Evolutionary conservation across 2,329 filamentous ascomycete genomes (phyloP).

Genomic region (Lecanicillium sp.): DNA sequence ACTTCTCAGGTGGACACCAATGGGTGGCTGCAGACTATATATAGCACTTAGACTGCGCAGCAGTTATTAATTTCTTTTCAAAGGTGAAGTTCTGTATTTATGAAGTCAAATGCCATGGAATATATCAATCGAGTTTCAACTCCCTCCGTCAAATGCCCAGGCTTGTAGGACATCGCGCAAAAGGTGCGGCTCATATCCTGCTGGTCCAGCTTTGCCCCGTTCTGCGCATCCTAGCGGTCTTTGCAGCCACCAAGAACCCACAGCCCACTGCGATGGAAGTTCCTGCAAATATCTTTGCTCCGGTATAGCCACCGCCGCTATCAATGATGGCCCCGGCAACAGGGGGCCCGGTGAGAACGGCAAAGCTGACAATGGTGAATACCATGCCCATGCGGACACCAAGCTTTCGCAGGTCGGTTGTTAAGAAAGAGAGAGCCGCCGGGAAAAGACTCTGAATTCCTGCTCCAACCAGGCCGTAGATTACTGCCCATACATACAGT

Average conservation of each 20-base stretch:
- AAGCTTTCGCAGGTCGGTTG: conserved; percentile 40
- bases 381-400: conserved; percentile 52
- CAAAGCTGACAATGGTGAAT: conserved; percentile 47
- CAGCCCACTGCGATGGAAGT: conserved; percentile 31
- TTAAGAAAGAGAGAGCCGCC: conserved; percentile 46
- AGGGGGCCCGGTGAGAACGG: conserved; percentile 43
- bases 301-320: conserved; percentile 31
- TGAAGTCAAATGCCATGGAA: too few relatives aligned
- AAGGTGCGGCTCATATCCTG: conserved; percentile 24
- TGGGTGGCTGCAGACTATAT: too few relatives aligned
- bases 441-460: conserved; percentile 60
- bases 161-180: too few relatives aligned
- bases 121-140: too few relatives aligned
- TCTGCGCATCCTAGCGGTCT: conserved; percentile 29
- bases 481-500: conserved; percentile 52
- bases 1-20: too few relatives aligned
- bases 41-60: too few relatives aligned
- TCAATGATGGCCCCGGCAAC: conserved; percentile 43
- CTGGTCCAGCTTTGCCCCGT: conserved; percentile 28
- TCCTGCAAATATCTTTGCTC: conserved; percentile 43
- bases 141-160: too few relatives aligned
- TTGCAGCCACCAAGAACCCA: conserved; percentile 29
- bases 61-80: too few relatives aligned
- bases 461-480: conserved; percentile 56
- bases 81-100: too few relatives aligned